A percentile compares a stretch with the other conserved stretches of the same genome.
phyloP scores from a whole-genome alignment of 495 filamentous ascomycete genomes.

The Emericellopsis terricola region DNA sequence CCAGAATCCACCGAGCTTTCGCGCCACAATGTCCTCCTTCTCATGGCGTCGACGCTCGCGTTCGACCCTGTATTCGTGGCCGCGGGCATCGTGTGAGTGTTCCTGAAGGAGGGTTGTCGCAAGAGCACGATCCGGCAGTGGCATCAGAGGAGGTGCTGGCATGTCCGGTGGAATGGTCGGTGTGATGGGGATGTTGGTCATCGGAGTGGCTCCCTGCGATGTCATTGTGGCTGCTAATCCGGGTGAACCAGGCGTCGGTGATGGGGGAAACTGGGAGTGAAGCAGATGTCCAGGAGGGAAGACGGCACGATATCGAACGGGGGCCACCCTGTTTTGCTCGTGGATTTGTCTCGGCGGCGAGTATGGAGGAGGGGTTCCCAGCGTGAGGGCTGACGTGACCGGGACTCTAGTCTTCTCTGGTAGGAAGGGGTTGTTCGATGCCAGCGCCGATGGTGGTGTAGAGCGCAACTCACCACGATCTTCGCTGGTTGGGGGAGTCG shows the following conservation, averaged over 20 bases:
- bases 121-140: conserved; percentile 16
- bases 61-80: conserved; percentile 19
- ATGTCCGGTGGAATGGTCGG: conserved; percentile 5
- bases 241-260: conserved; percentile 22
- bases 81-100: conserved; percentile 15
- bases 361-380: conserved; percentile 20
- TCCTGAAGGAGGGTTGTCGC: conserved; percentile 18
- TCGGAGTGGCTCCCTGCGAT: conserved; percentile 23
- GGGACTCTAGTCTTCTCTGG: background rate
- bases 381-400: background rate
- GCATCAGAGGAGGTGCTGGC: background rate
- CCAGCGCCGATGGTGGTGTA: background rate
- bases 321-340: conserved; percentile 6
- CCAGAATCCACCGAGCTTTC: conserved; percentile 39
- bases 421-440: background rate
- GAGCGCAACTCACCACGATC: too few relatives aligned
- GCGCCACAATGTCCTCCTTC: conserved; percentile 40
- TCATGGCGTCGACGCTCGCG: conserved; percentile 38
- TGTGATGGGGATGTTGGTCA: conserved; percentile 21
- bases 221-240: conserved; percentile 26
- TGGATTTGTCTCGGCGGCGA: conserved; percentile 12
- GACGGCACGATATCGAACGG: conserved; percentile 18
- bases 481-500: background rate
- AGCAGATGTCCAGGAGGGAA: conserved; percentile 17
- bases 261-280: conserved; percentile 20